Conservation (phyloP, 805 yeast genomes). For the Cyberlindnera subsufficiens region DNA sequence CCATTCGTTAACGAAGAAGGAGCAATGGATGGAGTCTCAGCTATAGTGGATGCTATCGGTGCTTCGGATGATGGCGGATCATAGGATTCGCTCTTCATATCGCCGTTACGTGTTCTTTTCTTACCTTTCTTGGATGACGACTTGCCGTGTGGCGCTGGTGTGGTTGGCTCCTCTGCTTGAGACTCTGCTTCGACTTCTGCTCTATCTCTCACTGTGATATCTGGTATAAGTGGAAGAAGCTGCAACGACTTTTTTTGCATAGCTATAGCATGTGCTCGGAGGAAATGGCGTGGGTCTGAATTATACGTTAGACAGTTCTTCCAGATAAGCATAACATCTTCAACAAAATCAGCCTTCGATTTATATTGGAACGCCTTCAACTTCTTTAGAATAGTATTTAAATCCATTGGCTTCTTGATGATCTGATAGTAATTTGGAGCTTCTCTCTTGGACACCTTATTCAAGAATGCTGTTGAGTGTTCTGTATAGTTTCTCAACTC, state of each 20-base stretch:
- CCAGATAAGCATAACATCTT: slow-evolving; percentile 94
- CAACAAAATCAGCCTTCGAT: slow-evolving; percentile 87
- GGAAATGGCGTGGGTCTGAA: slow-evolving; percentile 88
- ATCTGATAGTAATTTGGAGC: slow-evolving; percentile 94
- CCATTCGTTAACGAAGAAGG: background rate
- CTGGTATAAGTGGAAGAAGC: slow-evolving; percentile 82
- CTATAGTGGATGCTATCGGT: background rate
- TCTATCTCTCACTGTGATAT: slow-evolving; percentile 69
- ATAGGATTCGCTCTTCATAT: slow-evolving; percentile 27
- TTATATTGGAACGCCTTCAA: slow-evolving; percentile 75
- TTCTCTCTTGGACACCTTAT: slow-evolving; percentile 94
- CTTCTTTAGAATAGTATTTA: slow-evolving; percentile 90
- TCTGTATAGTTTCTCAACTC: slow-evolving; percentile 91
- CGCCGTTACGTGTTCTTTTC: slow-evolving; percentile 30
- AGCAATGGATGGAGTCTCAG: background rate
- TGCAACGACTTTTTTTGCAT: slow-evolving; percentile 87
- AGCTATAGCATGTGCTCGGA: slow-evolving; percentile 88
- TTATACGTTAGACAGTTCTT: slow-evolving; percentile 87
- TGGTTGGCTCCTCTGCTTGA: slow-evolving; percentile 21
- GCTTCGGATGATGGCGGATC: slow-evolving; percentile 2
- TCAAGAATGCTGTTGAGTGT: slow-evolving; percentile 92
- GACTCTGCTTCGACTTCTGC: slow-evolving; percentile 56
- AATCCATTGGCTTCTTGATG: slow-evolving; percentile 93
- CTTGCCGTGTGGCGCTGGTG: slow-evolving; percentile 25
- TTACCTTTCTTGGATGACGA: slow-evolving; percentile 32